Conservation (phyloP, 1,139 yeast species). For the Arxiozyma slooffiae region DNA sequence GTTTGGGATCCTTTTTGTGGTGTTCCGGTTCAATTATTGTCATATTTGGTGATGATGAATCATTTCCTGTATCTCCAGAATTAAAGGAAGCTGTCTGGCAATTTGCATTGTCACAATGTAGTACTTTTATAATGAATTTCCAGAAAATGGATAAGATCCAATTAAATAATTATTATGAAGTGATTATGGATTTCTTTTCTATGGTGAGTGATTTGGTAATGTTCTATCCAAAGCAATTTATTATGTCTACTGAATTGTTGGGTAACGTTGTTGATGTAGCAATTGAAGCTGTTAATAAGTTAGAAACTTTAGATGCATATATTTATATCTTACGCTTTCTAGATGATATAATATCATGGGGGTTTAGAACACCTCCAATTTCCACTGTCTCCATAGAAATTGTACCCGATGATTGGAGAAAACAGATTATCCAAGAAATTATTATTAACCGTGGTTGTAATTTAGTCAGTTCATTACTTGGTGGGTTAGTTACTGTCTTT, state of each 20-base stretch:
- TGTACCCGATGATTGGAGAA: slow-evolving; percentile 45
- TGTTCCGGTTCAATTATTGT: slow-evolving; percentile 76
- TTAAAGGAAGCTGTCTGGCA: slow-evolving; percentile 41
- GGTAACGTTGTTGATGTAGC: slow-evolving; percentile 54
- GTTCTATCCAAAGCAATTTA: slow-evolving; percentile 63
- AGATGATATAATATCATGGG: slow-evolving; percentile 77
- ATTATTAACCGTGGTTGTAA: slow-evolving; percentile 47
- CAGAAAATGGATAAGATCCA: slow-evolving; percentile 24
- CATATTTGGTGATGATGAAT: slow-evolving; percentile 60
- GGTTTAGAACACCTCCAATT: slow-evolving; percentile 68
- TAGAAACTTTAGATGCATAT: slow-evolving; percentile 66
- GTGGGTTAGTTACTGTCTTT: slow-evolving; percentile 63
- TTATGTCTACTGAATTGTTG: slow-evolving; percentile 47
- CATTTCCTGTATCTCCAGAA: slow-evolving; percentile 25
- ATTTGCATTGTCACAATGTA: slow-evolving; percentile 40
- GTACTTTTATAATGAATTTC: slow-evolving; percentile 35
- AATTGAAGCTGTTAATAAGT: slow-evolving; percentile 39
- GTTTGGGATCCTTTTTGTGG: slow-evolving; percentile 81
- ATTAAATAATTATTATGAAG: slow-evolving; percentile 49
- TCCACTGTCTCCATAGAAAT: slow-evolving; percentile 48
- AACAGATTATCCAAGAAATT: slow-evolving; percentile 36
- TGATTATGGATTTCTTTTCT: slow-evolving; percentile 80
- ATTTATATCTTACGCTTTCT: slow-evolving; percentile 62
- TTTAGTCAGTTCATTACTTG: slow-evolving; percentile 45
- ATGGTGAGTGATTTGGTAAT: slow-evolving; percentile 72